Base-by-base conservation (phyloP, 441 rosid genomes). In the Pelargonium citronellum region DNA sequence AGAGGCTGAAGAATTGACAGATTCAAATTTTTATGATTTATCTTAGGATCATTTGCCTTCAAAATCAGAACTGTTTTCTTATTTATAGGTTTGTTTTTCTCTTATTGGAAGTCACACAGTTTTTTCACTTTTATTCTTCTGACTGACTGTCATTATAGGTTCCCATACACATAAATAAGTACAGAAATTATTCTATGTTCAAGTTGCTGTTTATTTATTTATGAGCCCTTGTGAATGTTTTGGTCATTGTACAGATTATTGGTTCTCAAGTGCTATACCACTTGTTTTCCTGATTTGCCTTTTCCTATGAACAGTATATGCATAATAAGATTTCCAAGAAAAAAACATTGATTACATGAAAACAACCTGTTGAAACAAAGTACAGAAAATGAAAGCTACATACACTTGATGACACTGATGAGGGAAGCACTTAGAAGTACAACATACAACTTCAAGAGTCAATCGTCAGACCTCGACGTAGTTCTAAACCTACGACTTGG, bases 401-500 rank as follows among this genome's bases (percentile, higher is more conserved):
- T 6, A n/a, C 55, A 49, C n/a, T 12, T 11, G 15, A 49, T 49
- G 10, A 51, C 16, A 12, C 17, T 51, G n/a, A 0, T 51, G 3
- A 12, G 58, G n/a, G 16, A 51, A 51, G 7, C 5, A 51, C 58
- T 49, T n/a, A 0, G 5, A 5, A 3, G 5, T 49, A n/a, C 57
- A 10, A 49, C 57, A 11, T 49, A n/a, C 58, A 39, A 7, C 58
- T 51, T 51, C 75, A 73, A n/a, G 77, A 67, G 58, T 81, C 83
- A 15, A 67, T 49, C 90, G 67, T 78, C 85, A 46, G 74, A 65
- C 72, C 74, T 70, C 55, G 47, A 72, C 68, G 76, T 82, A 69
- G 69, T 78, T 64, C 90, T 80, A 67, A 86, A 89, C 34, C 69
- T 82, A 71, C 86, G 87, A 64, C 69, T 70, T 1, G 74, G 69